These are phyloP conservation scores for Phytophthora pini DNA, from an alignment of 352 stramenopile species.

Conservation along the genomic window DNA sequence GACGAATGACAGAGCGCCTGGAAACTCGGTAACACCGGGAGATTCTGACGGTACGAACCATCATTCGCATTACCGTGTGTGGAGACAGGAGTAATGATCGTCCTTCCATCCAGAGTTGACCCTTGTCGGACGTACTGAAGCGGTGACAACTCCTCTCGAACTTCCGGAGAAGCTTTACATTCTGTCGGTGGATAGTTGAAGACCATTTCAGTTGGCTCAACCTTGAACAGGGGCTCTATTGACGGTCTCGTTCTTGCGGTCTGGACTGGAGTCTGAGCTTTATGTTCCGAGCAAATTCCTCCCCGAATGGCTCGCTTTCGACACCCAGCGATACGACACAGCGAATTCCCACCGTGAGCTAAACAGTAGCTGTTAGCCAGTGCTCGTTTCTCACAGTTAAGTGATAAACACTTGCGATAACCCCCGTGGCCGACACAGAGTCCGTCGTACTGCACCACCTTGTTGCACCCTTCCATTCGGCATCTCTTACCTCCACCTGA, in stretches of 20 bases:
- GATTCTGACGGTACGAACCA: slow-evolving; percentile 2
- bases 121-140: slow-evolving; percentile 27
- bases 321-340: slow-evolving; percentile 37
- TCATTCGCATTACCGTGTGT: slow-evolving; percentile 10
- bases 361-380: slow-evolving; percentile 57
- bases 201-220: slow-evolving; percentile 16
- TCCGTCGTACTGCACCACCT: slow-evolving; percentile 68
- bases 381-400: slow-evolving; percentile 54
- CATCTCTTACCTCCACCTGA: slow-evolving; percentile 58
- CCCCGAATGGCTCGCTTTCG: slow-evolving; percentile 48
- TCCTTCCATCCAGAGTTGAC: slow-evolving; percentile 8
- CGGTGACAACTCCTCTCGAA: slow-evolving; percentile 5
- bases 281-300: slow-evolving; percentile 47
- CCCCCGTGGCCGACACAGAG: slow-evolving; percentile 64
- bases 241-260: slow-evolving; percentile 12
- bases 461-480: slow-evolving; percentile 53
- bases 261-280: slow-evolving; percentile 8
- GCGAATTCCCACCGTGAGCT: slow-evolving; percentile 51
- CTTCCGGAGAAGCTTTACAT: slow-evolving; percentile 12
- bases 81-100: slow-evolving; percentile 31
- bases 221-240: slow-evolving; percentile 22
- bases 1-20: slow-evolving; percentile 23
- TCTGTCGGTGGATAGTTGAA: slow-evolving; percentile 2
- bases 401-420: slow-evolving; percentile 56
- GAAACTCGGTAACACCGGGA: slow-evolving; percentile 38